Base-by-base conservation (phyloP, 2,329 filamentous ascomycete genomes). In the Tolypocladium pustulatum region DNA sequence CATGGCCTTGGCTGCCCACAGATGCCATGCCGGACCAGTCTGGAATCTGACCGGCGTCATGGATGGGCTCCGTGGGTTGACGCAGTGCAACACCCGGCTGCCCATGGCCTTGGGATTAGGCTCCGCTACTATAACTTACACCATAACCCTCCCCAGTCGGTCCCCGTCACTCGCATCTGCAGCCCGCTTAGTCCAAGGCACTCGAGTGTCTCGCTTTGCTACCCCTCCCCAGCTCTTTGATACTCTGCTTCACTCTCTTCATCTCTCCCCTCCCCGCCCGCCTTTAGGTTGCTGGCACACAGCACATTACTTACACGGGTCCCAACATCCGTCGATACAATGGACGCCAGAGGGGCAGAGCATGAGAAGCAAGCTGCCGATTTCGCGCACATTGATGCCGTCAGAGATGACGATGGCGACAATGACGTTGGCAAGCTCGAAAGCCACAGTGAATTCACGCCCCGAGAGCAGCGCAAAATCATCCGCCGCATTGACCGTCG, bases 401-500 rank as follows among this genome's bases (percentile, higher is more conserved):
- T 46, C 60, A 64, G 64, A 56, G 58, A 64, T 56, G 58, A 64
- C 37, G 65, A 66, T 57, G 65, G 62, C 20, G 65, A 68, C 32
- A 59, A 61, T 37, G 63, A 67, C 54, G 51, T 61, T 20, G 73
- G 74, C 60, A 66, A 74, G 60, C 77, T 73, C 20, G 66, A 67
- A 41, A 60, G 60, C 15, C 72, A 76, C 60, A 66, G 74, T 62
- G 78, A 75, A 57, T 85, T 87, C 71, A 79, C 82, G 0, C 77
- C 78, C 0, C 72, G 77, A 22, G 85, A 93, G 72, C 82, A 88
- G 73, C 82, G 76, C 68, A 80, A 74, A 49, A 89, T 94, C 66
- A 83, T 91, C 49, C 78, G 80, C 58, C 82, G 84, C 15, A 77
- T 94, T 64, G 90, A 95, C 71, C 75, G 78, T 36, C 82, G 86